Evolutionary conservation across 257 asterid genomes (phyloP).

Genomic region (Plectranthus barbatus): DNA sequence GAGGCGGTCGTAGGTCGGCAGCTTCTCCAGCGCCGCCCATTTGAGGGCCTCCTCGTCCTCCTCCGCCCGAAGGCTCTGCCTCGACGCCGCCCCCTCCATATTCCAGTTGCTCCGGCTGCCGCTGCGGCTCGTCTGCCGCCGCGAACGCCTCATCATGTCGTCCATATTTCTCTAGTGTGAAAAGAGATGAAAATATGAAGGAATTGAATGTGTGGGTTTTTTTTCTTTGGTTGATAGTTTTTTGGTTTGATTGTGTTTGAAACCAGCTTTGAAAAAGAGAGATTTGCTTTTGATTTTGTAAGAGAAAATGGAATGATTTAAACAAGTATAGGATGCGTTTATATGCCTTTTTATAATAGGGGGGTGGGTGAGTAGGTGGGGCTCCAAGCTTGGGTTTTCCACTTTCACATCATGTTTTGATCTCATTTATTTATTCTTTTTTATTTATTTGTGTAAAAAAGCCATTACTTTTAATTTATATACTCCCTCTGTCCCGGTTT

Average conservation of each 20-base stretch:
- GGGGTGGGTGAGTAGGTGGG: not conserved
- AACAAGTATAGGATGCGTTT: not conserved
- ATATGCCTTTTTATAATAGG: conserved; percentile 10
- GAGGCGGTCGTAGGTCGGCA: conserved; percentile 75
- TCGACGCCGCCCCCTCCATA: conserved; percentile 28
- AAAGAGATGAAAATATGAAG: not conserved
- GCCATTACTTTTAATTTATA: too few relatives aligned
- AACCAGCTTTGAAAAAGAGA: not conserved
- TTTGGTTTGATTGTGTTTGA: not conserved
- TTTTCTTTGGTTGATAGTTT: not conserved
- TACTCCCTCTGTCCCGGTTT: too few relatives aligned
- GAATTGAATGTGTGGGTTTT: too few relatives aligned
- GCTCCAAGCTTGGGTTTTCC: not conserved
- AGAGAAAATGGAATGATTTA: not conserved
- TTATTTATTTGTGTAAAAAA: too few relatives aligned
- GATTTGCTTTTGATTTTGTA: not conserved
- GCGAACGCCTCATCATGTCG: conserved; percentile 20
- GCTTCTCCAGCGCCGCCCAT: conserved; percentile 88
- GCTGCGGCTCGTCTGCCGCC: conserved; percentile 38
- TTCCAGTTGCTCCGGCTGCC: conserved; percentile 26
- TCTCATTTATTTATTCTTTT: too few relatives aligned
- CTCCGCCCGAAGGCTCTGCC: conserved; percentile 41
- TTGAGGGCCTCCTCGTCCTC: conserved; percentile 81
- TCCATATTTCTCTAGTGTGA: conserved; percentile 18
- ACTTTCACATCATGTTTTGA: not conserved